phyloP scores from a whole-genome alignment of 2,329 filamentous ascomycete species.

The Leptoxyphium fumago region DNA sequence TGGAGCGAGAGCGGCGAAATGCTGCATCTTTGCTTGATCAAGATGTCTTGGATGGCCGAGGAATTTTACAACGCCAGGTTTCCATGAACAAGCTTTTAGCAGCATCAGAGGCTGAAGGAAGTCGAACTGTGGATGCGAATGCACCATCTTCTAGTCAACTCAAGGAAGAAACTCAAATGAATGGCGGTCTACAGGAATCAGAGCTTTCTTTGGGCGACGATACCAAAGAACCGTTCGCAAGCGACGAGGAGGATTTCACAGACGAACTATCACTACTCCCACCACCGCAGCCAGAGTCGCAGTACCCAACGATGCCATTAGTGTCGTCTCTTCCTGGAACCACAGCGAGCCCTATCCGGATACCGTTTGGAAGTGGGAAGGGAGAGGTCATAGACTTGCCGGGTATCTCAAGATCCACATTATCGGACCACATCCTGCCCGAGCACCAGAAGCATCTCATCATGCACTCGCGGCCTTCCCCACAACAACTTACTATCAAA shows the following conservation, averaged over 20 bases:
- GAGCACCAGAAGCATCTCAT: conserved; percentile 53
- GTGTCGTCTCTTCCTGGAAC: conserved; percentile 82
- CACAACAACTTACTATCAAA: conserved; percentile 59
- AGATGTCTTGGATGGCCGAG: neutral
- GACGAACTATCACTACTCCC: conserved; percentile 46
- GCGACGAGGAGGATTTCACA: conserved; percentile 10
- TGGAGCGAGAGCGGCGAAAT: neutral
- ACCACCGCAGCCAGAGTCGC: conserved; percentile 54
- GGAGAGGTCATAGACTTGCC: conserved; percentile 91
- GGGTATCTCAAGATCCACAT: conserved; percentile 58
- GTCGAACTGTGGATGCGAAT: neutral
- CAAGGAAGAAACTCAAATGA: neutral
- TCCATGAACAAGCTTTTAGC: neutral
- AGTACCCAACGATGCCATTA: conserved; percentile 72
- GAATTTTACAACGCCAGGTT: neutral
- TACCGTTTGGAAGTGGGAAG: conserved; percentile 72
- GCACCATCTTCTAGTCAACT: neutral
- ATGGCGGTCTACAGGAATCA: neutral
- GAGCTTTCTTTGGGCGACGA: neutral
- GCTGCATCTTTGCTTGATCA: neutral
- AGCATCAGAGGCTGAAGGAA: neutral
- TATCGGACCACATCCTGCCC: conserved; percentile 56
- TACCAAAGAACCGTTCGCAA: conserved; percentile 1
- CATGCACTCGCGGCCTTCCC: conserved; percentile 62
- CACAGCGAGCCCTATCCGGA: conserved; percentile 84